Base-by-base conservation (phyloP, 768 basidiomycete genomes). In the Clitopilus passeckerianus region DNA sequence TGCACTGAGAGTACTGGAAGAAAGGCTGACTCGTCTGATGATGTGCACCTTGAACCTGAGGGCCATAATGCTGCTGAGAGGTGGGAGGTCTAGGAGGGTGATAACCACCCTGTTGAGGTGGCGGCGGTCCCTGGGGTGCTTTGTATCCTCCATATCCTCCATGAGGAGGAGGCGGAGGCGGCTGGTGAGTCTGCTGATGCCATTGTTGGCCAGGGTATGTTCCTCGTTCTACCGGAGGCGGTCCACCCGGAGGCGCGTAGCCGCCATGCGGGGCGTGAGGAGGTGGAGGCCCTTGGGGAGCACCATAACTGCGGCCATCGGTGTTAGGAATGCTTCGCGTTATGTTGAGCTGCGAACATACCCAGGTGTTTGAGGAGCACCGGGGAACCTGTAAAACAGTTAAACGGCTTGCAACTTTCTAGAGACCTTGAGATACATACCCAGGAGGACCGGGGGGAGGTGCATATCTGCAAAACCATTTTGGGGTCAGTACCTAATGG, bases 1-100 rank as follows among this genome's bases (percentile, higher is more conserved):
- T 92, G 68, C 95, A 97, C 65, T 93, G 91, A 1, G 93, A 95
- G 66, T 93, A 94, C 65, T 91, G 87, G 77, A 93, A 95, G 71
- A 72, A 90, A 1, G 83, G 80, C 63, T 89, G 85, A 35, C 77
- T 74, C 56, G 72, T 70, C 34, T 76, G 76, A 44, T 80, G 75
- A 22, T 80, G 73, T 1, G 74, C 59, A 20, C 72, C 78, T 61
- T 85, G 77, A 53, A 81, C 71, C 55, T 85, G 84, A 12, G 85
- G 83, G 1, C 87, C 86, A 63, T 87, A 90, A 60, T 78, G 69
- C 65, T 92, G 90, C 27, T 80, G 72, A 41, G 80, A 74, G 3
- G 74, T 65, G 1, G 87, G 86, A 15, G 87, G 86, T 66, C 71
- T 76, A 7, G 75, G 77, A 53, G 85, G 83, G 34, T 80, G 76